Conservation (phyloP, 1,284 basidiomycete genomes). For the Fistulinella cinereoalba region DNA sequence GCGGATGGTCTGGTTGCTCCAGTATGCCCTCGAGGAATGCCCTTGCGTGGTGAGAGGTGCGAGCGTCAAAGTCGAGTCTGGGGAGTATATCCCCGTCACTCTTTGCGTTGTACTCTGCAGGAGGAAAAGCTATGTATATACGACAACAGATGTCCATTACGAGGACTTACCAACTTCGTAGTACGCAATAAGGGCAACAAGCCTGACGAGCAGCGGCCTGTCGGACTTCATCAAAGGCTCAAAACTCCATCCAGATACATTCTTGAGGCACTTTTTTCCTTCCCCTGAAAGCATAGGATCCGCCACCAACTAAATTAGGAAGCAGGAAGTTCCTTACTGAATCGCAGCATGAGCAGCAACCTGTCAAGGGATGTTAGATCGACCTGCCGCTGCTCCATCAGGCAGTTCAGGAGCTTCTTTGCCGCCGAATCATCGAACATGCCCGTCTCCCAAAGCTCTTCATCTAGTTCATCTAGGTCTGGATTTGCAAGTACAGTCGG, state of each 20-base stretch:
- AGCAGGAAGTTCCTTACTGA: conserved; percentile 10
- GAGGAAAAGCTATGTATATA: no score
- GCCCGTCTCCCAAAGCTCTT: neutral
- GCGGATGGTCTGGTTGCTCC: conserved; percentile 9
- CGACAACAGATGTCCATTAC: no score
- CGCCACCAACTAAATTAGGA: neutral
- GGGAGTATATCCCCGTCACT: neutral
- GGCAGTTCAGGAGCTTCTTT: neutral
- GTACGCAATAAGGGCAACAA: neutral
- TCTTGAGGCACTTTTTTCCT: neutral
- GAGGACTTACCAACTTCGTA: neutral
- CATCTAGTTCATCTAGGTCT: neutral
- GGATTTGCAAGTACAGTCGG: conserved; percentile 9
- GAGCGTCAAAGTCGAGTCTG: neutral
- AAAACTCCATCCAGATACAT: neutral
- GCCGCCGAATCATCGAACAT: neutral
- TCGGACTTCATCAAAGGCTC: neutral
- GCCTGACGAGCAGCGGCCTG: neutral
- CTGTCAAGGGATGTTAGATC: conserved; percentile 11
- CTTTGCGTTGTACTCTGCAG: conserved; percentile 8
- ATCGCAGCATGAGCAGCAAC: conserved; percentile 14
- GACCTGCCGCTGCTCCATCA: neutral
- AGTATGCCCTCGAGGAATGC: conserved; percentile 12
- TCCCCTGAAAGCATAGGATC: neutral
- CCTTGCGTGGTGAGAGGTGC: conserved; percentile 8